These are phyloP conservation scores for Mycena chlorophos DNA, from an alignment of 768 basidiomycete genomes.

Conservation along the genomic window DNA sequence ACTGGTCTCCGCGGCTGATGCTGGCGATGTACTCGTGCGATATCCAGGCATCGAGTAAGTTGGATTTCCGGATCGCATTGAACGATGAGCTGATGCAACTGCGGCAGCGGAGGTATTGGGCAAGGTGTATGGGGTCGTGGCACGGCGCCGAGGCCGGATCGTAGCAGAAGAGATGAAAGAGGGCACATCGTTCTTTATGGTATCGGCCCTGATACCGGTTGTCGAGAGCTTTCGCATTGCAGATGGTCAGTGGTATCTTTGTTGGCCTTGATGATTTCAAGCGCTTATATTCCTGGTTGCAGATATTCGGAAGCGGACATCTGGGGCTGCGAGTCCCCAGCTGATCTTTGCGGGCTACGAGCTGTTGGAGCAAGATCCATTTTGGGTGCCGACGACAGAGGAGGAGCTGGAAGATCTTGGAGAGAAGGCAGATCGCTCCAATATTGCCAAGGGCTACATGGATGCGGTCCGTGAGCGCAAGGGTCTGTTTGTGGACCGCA, in stretches of 20 bases:
- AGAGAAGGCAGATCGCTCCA: conserved; percentile 90
- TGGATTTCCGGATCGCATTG: conserved; percentile 1
- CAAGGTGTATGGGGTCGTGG: conserved; percentile 94
- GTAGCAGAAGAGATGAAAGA: conserved; percentile 99
- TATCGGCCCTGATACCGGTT: conserved; percentile 88
- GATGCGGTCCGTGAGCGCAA: conserved; percentile 88
- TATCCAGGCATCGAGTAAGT: conserved; percentile 94
- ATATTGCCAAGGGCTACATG: conserved; percentile 93
- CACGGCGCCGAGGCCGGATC: conserved; percentile 87
- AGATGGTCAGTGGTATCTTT: conserved; percentile 62
- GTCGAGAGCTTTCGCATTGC: conserved; percentile 98
- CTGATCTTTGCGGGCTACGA: conserved; percentile 92
- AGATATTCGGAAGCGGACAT: conserved; percentile 96
- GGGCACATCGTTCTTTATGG: conserved; percentile 91
- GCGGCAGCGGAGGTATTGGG: conserved; percentile 90
- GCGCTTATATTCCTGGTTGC: conserved; percentile 2
- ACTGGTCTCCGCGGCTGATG: conserved; percentile 97
- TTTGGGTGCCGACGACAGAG: conserved; percentile 97
- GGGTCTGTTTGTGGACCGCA: conserved; percentile 93
- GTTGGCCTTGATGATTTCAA: background rate
- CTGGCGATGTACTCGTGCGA: conserved; percentile 99
- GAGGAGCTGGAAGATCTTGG: conserved; percentile 97
- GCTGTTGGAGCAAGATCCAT: conserved; percentile 89
- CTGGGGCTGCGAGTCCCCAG: conserved; percentile 96
- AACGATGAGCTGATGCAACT: conserved; percentile 17